phyloP scores from a whole-genome alignment of 768 basidiomycete genomes.

The Mycena rosella region DNA sequence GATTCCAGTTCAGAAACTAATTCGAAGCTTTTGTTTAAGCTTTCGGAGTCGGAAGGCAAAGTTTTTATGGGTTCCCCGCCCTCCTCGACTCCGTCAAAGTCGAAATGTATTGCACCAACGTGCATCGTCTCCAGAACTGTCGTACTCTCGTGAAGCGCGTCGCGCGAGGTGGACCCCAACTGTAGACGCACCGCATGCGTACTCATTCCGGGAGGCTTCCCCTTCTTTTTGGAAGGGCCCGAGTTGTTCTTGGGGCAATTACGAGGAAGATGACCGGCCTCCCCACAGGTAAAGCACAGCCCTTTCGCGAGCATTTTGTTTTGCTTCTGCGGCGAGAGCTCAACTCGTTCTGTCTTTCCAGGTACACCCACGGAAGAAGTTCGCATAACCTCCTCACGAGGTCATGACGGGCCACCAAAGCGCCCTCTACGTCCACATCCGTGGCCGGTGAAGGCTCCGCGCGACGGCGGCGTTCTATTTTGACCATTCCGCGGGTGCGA shows the following conservation, averaged over 20 bases:
- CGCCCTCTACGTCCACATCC: neutral
- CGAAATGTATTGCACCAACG: neutral
- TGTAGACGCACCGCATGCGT: neutral
- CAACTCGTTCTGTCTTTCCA: neutral
- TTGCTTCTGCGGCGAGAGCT: neutral
- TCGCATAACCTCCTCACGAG: neutral
- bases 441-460: neutral
- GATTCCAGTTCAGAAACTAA: neutral
- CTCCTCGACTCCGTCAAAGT: neutral
- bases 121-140: neutral
- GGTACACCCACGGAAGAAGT: neutral
- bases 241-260: conserved; percentile 44
- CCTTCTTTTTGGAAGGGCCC: neutral
- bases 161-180: neutral
- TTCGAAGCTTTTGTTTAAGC: neutral
- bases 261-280: conserved; percentile 41
- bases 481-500: neutral
- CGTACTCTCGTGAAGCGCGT: neutral
- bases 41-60: neutral
- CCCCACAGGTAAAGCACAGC: conserved; percentile 44
- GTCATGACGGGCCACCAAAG: neutral
- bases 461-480: neutral
- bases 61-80: conserved; percentile 19
- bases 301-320: conserved; percentile 38
- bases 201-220: neutral